Conservation (phyloP, 1,139 yeast species). For the Pichia sp. region DNA sequence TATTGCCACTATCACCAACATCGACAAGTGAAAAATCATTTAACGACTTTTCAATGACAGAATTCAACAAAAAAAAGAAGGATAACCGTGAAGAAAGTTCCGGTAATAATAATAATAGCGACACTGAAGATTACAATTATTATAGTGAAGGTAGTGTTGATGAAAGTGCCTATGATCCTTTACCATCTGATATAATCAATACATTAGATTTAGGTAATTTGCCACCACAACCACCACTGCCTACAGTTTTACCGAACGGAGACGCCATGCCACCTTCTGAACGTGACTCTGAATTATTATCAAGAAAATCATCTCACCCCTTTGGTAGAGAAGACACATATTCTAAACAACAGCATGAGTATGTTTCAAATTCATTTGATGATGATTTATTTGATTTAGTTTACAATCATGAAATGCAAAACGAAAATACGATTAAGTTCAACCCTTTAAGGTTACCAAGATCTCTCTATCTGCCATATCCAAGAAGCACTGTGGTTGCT, state of each 20-base stretch:
- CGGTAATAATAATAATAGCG: no score
- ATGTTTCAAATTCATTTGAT: background rate
- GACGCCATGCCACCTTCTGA: conserved; percentile 4
- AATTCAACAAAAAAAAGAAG: no score
- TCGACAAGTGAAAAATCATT: no score
- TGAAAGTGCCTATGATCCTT: background rate
- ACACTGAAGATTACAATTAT: no score
- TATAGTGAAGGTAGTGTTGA: background rate
- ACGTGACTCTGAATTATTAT: background rate
- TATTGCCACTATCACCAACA: background rate
- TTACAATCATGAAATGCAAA: background rate
- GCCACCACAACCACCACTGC: conserved; percentile 42
- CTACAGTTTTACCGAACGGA: conserved; percentile 26
- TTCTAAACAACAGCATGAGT: background rate
- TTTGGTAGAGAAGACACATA: background rate
- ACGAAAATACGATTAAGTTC: conserved; percentile 2
- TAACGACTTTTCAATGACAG: no score
- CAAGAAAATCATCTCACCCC: conserved; percentile 1
- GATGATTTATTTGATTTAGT: background rate
- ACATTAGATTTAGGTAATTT: conserved; percentile 7
- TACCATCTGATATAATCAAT: background rate
- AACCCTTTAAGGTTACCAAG: conserved; percentile 43
- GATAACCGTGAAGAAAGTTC: no score
- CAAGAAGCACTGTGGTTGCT: conserved; percentile 54
- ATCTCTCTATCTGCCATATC: conserved; percentile 59